These are phyloP conservation scores for Penicillium janthinellum DNA, from an alignment of 2,329 filamentous ascomycete species.

Conservation along the genomic window DNA sequence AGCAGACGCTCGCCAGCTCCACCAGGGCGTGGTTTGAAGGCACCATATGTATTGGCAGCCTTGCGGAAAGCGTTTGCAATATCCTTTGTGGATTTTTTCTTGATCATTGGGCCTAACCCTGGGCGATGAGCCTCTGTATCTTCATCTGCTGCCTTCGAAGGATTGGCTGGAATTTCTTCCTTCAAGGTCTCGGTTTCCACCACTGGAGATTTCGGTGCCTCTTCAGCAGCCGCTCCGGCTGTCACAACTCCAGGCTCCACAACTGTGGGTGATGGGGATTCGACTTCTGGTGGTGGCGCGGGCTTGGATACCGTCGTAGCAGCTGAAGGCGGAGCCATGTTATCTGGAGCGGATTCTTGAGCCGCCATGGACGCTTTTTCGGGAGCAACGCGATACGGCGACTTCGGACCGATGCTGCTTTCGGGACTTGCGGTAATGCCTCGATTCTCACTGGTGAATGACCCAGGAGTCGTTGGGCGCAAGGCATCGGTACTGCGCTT, in stretches of 20 bases:
- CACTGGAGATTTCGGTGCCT: conserved; percentile 11
- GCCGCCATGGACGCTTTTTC: conserved; percentile 33
- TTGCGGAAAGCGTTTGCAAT: conserved; percentile 77
- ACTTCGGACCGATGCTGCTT: conserved; percentile 33
- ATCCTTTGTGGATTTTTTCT: conserved; percentile 71
- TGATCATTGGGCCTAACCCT: conserved; percentile 88
- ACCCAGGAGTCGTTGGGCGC: conserved; percentile 34
- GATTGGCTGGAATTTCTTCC: conserved; percentile 14
- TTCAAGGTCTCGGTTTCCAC: conserved; percentile 7
- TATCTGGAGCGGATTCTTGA: conserved; percentile 13
- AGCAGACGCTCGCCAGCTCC: conserved; percentile 80
- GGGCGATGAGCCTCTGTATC: conserved; percentile 63
- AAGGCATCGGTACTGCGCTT: conserved; percentile 31
- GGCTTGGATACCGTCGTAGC: conserved; percentile 27
- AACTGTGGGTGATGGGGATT: conserved; percentile 14
- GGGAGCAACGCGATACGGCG: conserved; percentile 32
- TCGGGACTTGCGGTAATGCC: conserved; percentile 24
- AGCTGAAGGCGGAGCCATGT: conserved; percentile 16
- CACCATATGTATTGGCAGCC: conserved; percentile 69
- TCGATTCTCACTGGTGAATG: conserved; percentile 27
- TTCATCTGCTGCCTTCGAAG: conserved; percentile 41
- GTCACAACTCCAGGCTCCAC: conserved; percentile 20
- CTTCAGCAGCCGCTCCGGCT: conserved; percentile 15
- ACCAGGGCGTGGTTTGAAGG: conserved; percentile 85
- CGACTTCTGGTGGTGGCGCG: conserved; percentile 17